Conservation (phyloP, 1,139 yeast genomes). For the Arxiozyma slooffiae region DNA sequence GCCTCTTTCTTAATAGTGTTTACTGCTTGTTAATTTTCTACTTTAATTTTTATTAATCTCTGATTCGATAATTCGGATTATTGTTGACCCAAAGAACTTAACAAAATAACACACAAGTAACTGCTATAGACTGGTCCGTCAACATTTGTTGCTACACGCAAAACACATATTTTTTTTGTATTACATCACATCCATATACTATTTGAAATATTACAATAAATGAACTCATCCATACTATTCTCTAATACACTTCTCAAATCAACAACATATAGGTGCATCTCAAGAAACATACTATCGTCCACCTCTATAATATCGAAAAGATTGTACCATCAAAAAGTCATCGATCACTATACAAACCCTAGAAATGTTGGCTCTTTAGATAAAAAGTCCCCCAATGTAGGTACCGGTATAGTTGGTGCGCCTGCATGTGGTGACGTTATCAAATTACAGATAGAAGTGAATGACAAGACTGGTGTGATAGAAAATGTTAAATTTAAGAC, state of each 20-base stretch:
- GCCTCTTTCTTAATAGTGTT: too few species aligned
- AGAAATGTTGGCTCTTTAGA: constrained; percentile 91
- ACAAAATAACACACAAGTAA: too few species aligned
- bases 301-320: constrained; percentile 4
- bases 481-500: constrained; percentile 96
- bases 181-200: too few species aligned
- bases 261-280: not conserved
- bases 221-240: not conserved
- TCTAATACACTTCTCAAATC: not conserved
- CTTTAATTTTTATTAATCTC: too few species aligned
- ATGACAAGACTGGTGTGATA: constrained; percentile 80
- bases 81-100: too few species aligned
- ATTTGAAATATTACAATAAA: too few species aligned
- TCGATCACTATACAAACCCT: constrained; percentile 94
- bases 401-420: constrained; percentile 95
- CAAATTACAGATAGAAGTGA: constrained; percentile 91
- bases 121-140: too few species aligned
- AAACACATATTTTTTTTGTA: not conserved
- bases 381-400: constrained; percentile 69
- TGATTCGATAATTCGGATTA: too few species aligned
- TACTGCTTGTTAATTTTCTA: too few species aligned
- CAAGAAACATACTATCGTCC: not conserved
- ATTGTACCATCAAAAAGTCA: constrained; percentile 59
- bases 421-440: constrained; percentile 99
- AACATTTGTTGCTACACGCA: too few species aligned